Base-by-base conservation (phyloP, 495 filamentous ascomycete species). In the Thermochaetoides thermophila region DNA sequence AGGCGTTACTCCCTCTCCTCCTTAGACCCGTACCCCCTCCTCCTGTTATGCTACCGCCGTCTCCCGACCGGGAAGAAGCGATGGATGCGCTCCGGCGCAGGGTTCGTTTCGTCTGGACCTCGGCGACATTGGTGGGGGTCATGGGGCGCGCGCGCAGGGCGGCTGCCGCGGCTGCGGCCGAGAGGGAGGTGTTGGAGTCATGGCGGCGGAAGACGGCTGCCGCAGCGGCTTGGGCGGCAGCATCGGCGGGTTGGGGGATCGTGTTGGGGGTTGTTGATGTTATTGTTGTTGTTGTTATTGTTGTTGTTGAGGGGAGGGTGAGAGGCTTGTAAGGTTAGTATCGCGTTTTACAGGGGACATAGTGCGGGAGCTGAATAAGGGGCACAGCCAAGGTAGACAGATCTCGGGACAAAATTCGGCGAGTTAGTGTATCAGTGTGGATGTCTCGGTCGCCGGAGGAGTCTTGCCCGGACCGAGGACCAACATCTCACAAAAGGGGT, bases 21-120 rank as follows among this genome's bases (percentile, higher is more conserved):
- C 71, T 67, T 22, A 87, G 60, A 7, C 53, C 57, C 32, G 52
- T 11, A 24, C 6, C 21, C 21, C 6, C 6, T 24, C n/a, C n/a
- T n/a, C n/a, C n/a, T n/a, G n/a, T n/a, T n/a, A n/a, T n/a, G n/a
- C 6, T 24, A 24, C 11, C 21, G 21, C 6, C 6, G 21, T 11
- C 21, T 8, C 55, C 41, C 38, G 69, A 75, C 28, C 63, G 62
- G 24, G 69, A 60, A 12, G 84, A 86, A 11, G 82, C 78, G 29
- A 64, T 48, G 7, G 83, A 91, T 16, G 63, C 59, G 39, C 71
- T 71, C 27, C 85, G 73, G 43, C 78, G 74, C 36, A 75, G 43
- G 50, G 82, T 89, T 35, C 85, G 80, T 54, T 84, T 92, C 0
- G 85, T 92, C 53, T 86, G 74, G 18, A 91, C 72, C 59, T 85